Evolutionary conservation across 495 filamentous ascomycete genomes (phyloP), one percentile per base, ranked within the genome.

Genomic region (Neurospora sp.): DNA sequence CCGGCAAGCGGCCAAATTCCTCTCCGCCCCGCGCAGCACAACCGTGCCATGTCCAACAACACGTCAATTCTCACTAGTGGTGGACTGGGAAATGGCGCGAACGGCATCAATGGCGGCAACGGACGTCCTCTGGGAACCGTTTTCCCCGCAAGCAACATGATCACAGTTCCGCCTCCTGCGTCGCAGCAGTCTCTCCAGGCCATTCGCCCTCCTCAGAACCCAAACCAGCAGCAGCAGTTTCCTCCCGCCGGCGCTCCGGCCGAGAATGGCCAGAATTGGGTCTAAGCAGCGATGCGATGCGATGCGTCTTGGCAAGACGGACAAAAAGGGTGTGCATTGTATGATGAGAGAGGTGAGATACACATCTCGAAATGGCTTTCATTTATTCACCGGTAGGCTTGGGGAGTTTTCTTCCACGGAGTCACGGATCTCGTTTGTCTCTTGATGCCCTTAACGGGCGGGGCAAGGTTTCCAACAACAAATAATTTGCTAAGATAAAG

Each of bases 1-100:
- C 40, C 78, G 21, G 79, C 83, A n/a, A 77, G 82, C 43, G 81
- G 81, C 21, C 85, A 87, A 75, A 79, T 85, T 17, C 69, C 79
- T 2, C 48, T 83, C 37, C 82, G 83, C 28, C 76, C 81, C 19
- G 38, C 75, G 24, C 54, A 66, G 11, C 78, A 81, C 71, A 74
- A 40, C 70, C 83, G 83, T 13, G 62, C 75, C 62, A 78, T 83
- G 76, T 70, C 79, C 38, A 80, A 73, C 66, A 79, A 78, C 73
- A 69, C 73, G 72, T 75, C 79, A 9, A 76, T 82, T 7, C 75
- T 82, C 8, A 59, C 76, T 10, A 72, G 76, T 15, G 77, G 76
- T 9, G 71, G 69, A 15, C 80, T 80, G 39, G 72, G 71, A 10
- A 79, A 80, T 38, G 79, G 78, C 36, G 69, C 74, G 54, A 81